phyloP scores from a whole-genome alignment of 179 eudicot genomes.

The Drosera spatulata region DNA sequence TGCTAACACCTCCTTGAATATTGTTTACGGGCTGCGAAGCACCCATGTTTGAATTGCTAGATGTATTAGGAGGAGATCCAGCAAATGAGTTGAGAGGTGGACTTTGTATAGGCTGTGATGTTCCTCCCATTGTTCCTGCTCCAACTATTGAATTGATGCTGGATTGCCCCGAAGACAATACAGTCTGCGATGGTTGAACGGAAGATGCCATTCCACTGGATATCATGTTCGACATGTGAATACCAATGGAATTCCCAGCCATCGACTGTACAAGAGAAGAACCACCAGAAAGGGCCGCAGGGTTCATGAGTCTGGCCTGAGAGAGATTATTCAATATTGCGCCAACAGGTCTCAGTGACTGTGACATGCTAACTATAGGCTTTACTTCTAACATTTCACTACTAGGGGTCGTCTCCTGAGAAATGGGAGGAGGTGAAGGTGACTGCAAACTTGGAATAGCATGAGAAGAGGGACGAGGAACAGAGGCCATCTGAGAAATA shows the following conservation, averaged over 20 bases:
- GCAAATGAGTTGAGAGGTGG: constrained; percentile 45
- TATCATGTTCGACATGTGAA: constrained; percentile 89
- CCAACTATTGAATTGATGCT: constrained; percentile 43
- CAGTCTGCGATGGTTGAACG: constrained; percentile 53
- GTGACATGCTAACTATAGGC: constrained; percentile 49
- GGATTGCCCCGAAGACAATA: constrained; percentile 67
- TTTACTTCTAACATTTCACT: constrained; percentile 62
- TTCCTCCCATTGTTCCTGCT: constrained; percentile 42
- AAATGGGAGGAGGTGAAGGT: constrained; percentile 66
- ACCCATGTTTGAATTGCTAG: constrained; percentile 49
- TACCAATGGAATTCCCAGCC: constrained; percentile 64
- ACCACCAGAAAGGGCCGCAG: constrained; percentile 49
- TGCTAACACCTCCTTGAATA: constrained; percentile 52
- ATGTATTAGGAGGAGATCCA: constrained; percentile 40
- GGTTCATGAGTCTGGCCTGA: constrained; percentile 46
- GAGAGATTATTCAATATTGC: constrained; percentile 71
- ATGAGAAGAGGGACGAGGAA: constrained; percentile 59
- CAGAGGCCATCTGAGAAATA: constrained; percentile 47
- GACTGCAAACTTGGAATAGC: constrained; percentile 51
- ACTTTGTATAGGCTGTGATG: constrained; percentile 48
- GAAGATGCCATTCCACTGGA: constrained; percentile 80
- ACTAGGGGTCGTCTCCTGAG: constrained; percentile 46
- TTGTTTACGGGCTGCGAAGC: constrained; percentile 54
- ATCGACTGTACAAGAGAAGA: constrained; percentile 66
- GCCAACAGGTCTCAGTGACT: constrained; percentile 49